phyloP scores from a whole-genome alignment of 805 yeast species.

The Yarrowia porcina region DNA sequence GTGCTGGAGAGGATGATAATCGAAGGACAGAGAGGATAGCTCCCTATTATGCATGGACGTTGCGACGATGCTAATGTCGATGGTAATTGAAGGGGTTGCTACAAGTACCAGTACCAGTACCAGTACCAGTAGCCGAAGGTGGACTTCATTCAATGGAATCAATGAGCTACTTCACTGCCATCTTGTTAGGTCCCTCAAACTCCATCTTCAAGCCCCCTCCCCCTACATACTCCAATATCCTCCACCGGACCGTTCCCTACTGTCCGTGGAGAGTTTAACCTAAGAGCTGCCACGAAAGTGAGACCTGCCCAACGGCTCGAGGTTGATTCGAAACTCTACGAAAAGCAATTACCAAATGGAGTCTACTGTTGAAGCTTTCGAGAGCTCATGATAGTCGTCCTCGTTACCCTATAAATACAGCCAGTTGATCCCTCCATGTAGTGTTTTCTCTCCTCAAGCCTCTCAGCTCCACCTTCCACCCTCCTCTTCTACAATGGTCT shows the following conservation, averaged over 20 bases:
- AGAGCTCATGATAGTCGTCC: background rate
- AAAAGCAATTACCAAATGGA: background rate
- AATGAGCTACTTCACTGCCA: too few relatives aligned
- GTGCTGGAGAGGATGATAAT: too few relatives aligned
- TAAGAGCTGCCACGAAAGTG: background rate
- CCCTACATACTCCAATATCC: background rate
- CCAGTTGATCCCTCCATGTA: background rate
- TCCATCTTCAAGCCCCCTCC: too few relatives aligned
- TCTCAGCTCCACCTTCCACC: background rate
- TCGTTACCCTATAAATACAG: background rate
- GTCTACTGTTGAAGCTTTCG: background rate
- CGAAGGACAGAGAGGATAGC: too few relatives aligned
- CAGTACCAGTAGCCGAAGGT: too few relatives aligned
- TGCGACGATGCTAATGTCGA: too few relatives aligned
- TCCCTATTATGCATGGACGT: background rate
- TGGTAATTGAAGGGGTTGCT: too few relatives aligned
- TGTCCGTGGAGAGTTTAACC: constrained; percentile 14
- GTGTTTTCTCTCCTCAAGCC: constrained; percentile 1
- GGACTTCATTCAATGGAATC: too few relatives aligned
- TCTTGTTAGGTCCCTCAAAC: too few relatives aligned
- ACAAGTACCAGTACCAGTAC: too few relatives aligned
- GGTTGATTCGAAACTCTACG: constrained; percentile 10
- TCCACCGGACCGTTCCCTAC: background rate
- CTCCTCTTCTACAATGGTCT: constrained; percentile 2
- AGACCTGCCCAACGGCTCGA: constrained; percentile 20